A percentile compares a stretch with the other conserved stretches of the same genome.
phyloP scores from a whole-genome alignment of 1,284 basidiomycete species.

The Ganoderma leucocontextum region DNA sequence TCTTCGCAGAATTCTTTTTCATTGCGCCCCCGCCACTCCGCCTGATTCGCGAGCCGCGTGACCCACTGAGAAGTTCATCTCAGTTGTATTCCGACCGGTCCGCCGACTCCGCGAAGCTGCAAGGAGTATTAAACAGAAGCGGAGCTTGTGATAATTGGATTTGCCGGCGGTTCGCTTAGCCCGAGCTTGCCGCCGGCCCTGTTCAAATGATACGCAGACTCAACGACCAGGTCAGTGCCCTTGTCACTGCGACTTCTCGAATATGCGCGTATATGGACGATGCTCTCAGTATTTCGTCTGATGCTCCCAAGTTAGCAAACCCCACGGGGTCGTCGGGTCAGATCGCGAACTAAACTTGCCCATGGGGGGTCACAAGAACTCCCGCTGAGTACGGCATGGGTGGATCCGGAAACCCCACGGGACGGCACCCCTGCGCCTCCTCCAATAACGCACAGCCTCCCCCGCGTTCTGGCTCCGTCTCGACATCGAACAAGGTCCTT shows the following conservation, averaged over 20 bases:
- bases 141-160: slow-evolving; percentile 6
- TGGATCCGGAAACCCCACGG: neutral
- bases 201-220: neutral
- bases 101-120: neutral
- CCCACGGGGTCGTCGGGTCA: neutral
- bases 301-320: neutral
- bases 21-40: neutral
- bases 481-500: neutral
- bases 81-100: slow-evolving; percentile 1
- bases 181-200: neutral
- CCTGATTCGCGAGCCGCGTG: slow-evolving; percentile 1
- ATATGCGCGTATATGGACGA: neutral
- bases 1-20: neutral
- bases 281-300: neutral
- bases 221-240: neutral
- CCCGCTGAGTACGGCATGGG: neutral
- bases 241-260: neutral
- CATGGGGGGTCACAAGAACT: slow-evolving; percentile 17
- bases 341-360: slow-evolving; percentile 1
- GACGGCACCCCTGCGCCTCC: neutral
- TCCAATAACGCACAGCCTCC: slow-evolving; percentile 3
- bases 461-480: neutral
- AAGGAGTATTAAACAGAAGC: neutral
- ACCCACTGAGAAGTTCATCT: neutral
- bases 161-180: neutral